Conservation (phyloP, 78 protist species). For the Reticulomyxa filosa region DNA sequence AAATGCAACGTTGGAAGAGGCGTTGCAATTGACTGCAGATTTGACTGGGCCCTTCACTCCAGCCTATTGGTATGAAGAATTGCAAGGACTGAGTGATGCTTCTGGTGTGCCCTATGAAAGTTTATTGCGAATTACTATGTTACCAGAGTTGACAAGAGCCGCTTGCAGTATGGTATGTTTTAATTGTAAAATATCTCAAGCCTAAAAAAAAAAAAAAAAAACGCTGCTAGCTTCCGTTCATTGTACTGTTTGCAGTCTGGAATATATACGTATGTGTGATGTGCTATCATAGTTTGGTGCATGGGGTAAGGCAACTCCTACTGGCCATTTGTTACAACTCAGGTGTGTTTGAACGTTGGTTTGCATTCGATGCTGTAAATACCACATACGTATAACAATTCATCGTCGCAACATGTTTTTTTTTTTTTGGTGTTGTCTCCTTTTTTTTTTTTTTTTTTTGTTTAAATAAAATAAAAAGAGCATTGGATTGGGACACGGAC, state of each 20-base stretch:
- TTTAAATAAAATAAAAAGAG: too few relatives aligned
- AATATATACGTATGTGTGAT: too few relatives aligned
- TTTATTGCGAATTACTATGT: constrained; percentile 27
- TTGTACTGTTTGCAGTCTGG: too few relatives aligned
- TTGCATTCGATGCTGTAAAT: too few relatives aligned
- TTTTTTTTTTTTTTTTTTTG: too few relatives aligned
- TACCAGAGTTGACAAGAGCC: constrained; percentile 45
- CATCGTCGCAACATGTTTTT: too few relatives aligned
- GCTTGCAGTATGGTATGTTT: constrained; percentile 28
- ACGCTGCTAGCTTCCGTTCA: too few relatives aligned
- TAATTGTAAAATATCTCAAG: too few relatives aligned
- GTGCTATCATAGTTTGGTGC: constrained; percentile 43
- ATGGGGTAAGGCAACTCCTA: constrained; percentile 15
- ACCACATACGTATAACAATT: too few relatives aligned
- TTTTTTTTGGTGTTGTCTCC: too few relatives aligned
- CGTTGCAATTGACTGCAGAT: constrained; percentile 24
- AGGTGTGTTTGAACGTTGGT: too few relatives aligned
- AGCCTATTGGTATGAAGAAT: constrained; percentile 23
- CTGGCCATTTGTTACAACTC: constrained; percentile 25
- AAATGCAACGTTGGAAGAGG: constrained; percentile 5
- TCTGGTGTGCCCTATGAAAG: constrained; percentile 20
- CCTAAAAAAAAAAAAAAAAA: too few relatives aligned
- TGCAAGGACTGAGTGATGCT: constrained; percentile 35
- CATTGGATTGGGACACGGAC: constrained; percentile 33
- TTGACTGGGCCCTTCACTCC: constrained; percentile 27